Evolutionary conservation across 2,329 filamentous ascomycete genomes (phyloP), one percentile per base, ranked within the genome.

Genomic region (Trichoderma brevicompactum): DNA sequence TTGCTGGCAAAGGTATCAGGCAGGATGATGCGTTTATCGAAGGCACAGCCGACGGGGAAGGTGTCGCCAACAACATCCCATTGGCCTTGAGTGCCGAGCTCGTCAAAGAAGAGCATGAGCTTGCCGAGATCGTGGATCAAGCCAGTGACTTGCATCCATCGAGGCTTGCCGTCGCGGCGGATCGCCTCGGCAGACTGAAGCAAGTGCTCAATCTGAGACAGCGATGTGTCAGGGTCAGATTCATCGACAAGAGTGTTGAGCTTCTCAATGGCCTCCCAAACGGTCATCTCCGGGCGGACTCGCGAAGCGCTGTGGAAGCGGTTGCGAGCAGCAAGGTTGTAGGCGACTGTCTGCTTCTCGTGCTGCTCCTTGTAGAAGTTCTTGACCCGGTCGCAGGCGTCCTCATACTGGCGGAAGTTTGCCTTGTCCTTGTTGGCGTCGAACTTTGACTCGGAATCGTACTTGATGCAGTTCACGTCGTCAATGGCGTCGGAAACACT

Each of bases 21-120:
- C 78, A 94, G 92, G 79, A 96, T 90, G 81, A 94, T 94, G 70
- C 84, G 82, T 66, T 88, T 80, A 74, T 92, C 89, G 74, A 92
- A 92, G 68, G 84, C 85, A 76, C 89, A 92, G 71, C 91, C 91
- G 48, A 93, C 89, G 52, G 90, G 89, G 78, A 94, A 93, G 0
- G 90, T 93, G 77, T 94, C 91, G 65, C 93, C 93, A 32, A 97
- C 93, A 3, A 96, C 92, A 74, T 96, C 92, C 93, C 93, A 97
- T 79, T 96, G 93, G 59, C 92, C 92, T 72, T 89, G 81, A n/a
- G 91, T 92, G 66, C 73, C 73, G 56, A 79, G 75, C 63, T 77
- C 77, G 67, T 87, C 91, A 79, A 91, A 91, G 80, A 92, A 91
- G 82, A 89, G 91, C 69, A 92, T 85, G 10, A 94, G 84, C 79